Evolutionary conservation across 805 yeast species (phyloP).

Genomic region (Millerago galiae): DNA sequence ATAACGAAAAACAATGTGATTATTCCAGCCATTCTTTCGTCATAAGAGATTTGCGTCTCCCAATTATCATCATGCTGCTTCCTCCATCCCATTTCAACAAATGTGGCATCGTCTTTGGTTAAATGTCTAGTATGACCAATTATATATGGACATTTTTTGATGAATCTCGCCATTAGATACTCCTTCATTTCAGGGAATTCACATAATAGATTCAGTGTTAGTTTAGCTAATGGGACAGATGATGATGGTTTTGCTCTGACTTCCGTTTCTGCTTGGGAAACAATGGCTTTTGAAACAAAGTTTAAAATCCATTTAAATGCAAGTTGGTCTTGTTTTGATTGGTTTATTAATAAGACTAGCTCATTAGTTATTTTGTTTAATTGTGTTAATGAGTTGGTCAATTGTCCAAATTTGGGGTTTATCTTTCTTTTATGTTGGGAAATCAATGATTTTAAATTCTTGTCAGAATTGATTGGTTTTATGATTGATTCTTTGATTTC

Average conservation of each 20-base stretch:
- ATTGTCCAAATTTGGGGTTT: conserved; percentile 87
- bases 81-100: conserved; percentile 85
- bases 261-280: conserved; percentile 91
- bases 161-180: conserved; percentile 62
- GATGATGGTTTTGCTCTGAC: conserved; percentile 72
- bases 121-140: conserved; percentile 69
- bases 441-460: conserved; percentile 46
- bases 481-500: conserved; percentile 58
- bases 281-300: conserved; percentile 76
- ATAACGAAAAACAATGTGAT: conserved; percentile 73
- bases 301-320: conserved; percentile 73
- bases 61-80: conserved; percentile 34
- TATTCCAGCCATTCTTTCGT: conserved; percentile 85
- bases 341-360: conserved; percentile 41
- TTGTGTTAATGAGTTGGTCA: conserved; percentile 66
- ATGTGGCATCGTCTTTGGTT: conserved; percentile 76
- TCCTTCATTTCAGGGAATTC: conserved; percentile 37
- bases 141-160: conserved; percentile 84
- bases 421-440: conserved; percentile 64
- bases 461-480: conserved; percentile 45
- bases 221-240: conserved; percentile 71
- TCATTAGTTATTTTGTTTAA: conserved; percentile 45
- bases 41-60: conserved; percentile 60
- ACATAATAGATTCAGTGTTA: conserved; percentile 50
- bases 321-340: conserved; percentile 41